Base-by-base conservation (phyloP, 2,329 filamentous ascomycete species). In the Geosmithia putterillii region DNA sequence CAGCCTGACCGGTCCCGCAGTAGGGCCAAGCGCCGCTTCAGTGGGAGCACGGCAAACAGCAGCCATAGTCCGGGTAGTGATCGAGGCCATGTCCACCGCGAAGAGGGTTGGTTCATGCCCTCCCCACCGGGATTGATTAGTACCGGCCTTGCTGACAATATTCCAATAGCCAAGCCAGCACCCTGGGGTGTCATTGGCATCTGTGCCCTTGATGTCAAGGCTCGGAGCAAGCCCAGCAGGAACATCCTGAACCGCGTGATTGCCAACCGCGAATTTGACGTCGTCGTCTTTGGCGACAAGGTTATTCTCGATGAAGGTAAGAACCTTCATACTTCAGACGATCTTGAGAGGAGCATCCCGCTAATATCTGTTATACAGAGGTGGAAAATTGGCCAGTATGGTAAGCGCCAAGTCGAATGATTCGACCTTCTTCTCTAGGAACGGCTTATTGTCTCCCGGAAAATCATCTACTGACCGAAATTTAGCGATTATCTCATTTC, bases 271-370 rank as follows among this genome's bases (percentile, higher is more conserved):
- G 90, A 96, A 53, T 96, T 98, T 56, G 90, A 98, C 55, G 89
- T 96, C 20, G 83, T 94, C 48, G 90, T 98, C 12, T 98, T 98
- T 66, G 94, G 92, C 40, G 92, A 98, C 67, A 98, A 98, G 65
- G 90, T 95, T 38, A 98, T 98, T 52, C 71, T 98, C 32, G 92
- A 98, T 56, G 92, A 98, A 74, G 75, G 76, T 77, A 52, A 52
- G 70, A 57, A 36, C 20, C n/a, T 23, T 22, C 6, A 20, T 7
- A 38, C 23, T 17, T 41, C 14, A 41, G 40, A 22, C 18, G 28
- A 20, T 38, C 15, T 36, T 48, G 47, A 46, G 18, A 38, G 35
- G 48, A 43, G 40, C 22, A 39, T 47, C 14, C 25, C 43, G 28
- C 34, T 45, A 25, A 48, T 42, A 39, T 48, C 7, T 12, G 32